Evolutionary conservation across 306 rosid genomes (phyloP).

Genomic region (Acacia crassicarpa): DNA sequence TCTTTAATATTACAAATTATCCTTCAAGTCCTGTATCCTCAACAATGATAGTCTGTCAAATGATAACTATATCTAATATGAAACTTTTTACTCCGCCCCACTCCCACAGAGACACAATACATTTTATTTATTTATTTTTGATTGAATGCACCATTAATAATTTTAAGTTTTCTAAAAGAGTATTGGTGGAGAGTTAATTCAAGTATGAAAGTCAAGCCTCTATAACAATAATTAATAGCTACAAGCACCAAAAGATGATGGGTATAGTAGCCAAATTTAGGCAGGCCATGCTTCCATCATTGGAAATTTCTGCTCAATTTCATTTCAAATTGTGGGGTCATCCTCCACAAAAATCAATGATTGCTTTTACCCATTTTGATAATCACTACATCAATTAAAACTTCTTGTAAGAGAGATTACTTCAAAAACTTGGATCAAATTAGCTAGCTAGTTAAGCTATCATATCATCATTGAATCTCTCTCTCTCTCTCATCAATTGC

Average conservation of each 20-base stretch:
- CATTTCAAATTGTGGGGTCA: slow-evolving; percentile 53
- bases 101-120: not conserved
- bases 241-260: slow-evolving; percentile 19
- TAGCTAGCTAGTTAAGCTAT: not conserved
- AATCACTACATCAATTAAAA: not conserved
- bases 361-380: slow-evolving; percentile 52
- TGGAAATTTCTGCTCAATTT: slow-evolving; percentile 29
- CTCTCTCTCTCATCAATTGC: not conserved
- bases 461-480: not conserved
- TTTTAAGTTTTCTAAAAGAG: not conserved
- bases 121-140: not conserved
- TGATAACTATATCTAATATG: too few species aligned
- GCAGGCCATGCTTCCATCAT: slow-evolving; percentile 51
- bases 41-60: too few species aligned
- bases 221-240: slow-evolving; percentile 25
- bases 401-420: not conserved
- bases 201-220: slow-evolving; percentile 32
- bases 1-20: too few species aligned
- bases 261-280: slow-evolving; percentile 27
- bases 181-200: not conserved
- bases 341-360: slow-evolving; percentile 31
- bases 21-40: too few species aligned
- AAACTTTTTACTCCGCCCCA: too few species aligned
- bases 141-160: not conserved
- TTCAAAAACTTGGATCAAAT: not conserved